phyloP scores from a whole-genome alignment of 768 basidiomycete species.

The Candolleomyces aberdarensis region DNA sequence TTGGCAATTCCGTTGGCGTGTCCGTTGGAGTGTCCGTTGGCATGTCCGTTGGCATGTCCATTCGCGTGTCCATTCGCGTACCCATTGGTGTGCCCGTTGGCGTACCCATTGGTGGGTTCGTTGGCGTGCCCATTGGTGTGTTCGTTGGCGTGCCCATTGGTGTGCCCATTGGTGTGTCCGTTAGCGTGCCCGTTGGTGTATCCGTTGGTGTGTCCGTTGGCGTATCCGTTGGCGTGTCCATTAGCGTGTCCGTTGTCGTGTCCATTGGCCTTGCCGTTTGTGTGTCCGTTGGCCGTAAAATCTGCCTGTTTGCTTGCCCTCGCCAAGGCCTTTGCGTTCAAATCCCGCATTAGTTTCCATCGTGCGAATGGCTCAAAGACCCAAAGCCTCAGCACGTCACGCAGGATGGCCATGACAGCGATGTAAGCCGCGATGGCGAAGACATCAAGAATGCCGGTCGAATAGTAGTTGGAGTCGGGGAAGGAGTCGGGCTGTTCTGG shows the following conservation, averaged over 20 bases:
- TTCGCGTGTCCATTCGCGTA: too few relatives aligned
- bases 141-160: too few relatives aligned
- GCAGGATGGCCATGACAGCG: slow-evolving; percentile 79
- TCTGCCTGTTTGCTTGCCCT: too few relatives aligned
- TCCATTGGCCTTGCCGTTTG: slow-evolving; percentile 15
- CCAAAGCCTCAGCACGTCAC: slow-evolving; percentile 72
- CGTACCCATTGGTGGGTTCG: too few relatives aligned
- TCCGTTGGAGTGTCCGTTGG: slow-evolving; percentile 22
- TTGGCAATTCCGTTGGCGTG: slow-evolving; percentile 23
- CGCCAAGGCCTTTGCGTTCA: slow-evolving; percentile 18
- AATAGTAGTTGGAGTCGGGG: slow-evolving; percentile 65
- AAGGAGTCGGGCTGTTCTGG: slow-evolving; percentile 70
- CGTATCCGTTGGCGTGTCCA: slow-evolving; percentile 8
- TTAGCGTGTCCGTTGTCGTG: slow-evolving; percentile 11
- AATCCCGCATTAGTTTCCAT: slow-evolving; percentile 60
- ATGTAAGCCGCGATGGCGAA: slow-evolving; percentile 82
- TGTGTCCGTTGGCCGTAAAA: slow-evolving; percentile 11
- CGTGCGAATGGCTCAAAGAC: slow-evolving; percentile 80
- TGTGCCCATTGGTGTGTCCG: too few relatives aligned
- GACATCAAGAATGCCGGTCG: slow-evolving; percentile 70
- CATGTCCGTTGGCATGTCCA: slow-evolving; percentile 12
- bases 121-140: too few relatives aligned
- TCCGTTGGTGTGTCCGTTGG: too few relatives aligned
- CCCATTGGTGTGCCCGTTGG: too few relatives aligned
- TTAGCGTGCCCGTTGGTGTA: too few relatives aligned